Conservation (phyloP, 2,329 filamentous ascomycete genomes). For the Leptodontidium sp. region DNA sequence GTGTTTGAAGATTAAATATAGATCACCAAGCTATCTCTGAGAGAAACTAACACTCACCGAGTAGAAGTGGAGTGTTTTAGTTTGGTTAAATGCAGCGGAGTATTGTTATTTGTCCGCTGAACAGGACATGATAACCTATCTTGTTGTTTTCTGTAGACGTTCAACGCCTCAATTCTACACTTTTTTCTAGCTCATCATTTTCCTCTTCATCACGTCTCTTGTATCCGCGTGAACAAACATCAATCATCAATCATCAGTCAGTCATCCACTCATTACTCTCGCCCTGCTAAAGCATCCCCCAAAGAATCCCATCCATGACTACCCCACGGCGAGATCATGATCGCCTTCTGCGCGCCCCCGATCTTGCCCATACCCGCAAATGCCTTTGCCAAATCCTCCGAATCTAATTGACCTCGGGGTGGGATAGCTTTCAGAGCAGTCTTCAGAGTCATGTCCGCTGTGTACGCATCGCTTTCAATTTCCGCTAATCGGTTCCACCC, state of each 20-base stretch:
- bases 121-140: too few species aligned
- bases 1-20: too few species aligned
- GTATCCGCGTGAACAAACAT: background rate
- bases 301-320: conserved; percentile 43
- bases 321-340: conserved; percentile 83
- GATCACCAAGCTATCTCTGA: too few species aligned
- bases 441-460: conserved; percentile 81
- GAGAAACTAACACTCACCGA: too few species aligned
- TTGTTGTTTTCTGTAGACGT: too few species aligned
- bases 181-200: background rate
- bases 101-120: too few species aligned
- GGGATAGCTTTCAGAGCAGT: conserved; percentile 80
- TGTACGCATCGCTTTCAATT: conserved; percentile 57
- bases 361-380: conserved; percentile 77
- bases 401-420: conserved; percentile 72
- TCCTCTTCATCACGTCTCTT: background rate
- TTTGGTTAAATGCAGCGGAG: too few species aligned
- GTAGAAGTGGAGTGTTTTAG: too few species aligned
- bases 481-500: conserved; percentile 82
- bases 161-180: too few species aligned
- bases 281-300: conserved; percentile 4
- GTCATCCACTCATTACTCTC: conserved; percentile 3
- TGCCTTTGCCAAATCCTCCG: conserved; percentile 74
- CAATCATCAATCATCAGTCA: conserved; percentile 14
- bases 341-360: conserved; percentile 78